These are phyloP conservation scores for Taphrina wiesneri DNA, from an alignment of 1,139 yeast species.

Conservation along the genomic window DNA sequence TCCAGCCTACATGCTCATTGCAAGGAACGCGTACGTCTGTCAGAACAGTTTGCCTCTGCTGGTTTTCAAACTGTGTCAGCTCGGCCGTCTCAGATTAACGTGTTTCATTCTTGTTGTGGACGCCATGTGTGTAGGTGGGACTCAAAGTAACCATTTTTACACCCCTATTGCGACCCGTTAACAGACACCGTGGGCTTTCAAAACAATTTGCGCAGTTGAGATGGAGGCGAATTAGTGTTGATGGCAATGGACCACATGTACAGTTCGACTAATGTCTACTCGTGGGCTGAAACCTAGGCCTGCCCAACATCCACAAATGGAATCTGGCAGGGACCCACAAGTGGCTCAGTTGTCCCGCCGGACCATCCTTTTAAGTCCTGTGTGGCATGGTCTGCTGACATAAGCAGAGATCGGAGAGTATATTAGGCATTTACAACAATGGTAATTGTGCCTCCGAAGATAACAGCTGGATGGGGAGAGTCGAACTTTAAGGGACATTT, in stretches of 20 bases:
- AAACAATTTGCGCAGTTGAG: too few species aligned
- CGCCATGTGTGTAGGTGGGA: too few species aligned
- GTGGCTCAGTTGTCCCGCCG: background rate
- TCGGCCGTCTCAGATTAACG: too few species aligned
- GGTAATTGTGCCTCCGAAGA: background rate
- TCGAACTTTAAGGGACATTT: background rate
- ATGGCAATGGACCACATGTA: background rate
- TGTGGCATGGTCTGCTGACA: background rate
- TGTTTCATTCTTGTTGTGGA: too few species aligned
- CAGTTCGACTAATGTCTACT: background rate
- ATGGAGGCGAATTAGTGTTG: too few species aligned
- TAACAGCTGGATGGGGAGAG: background rate
- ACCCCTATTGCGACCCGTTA: too few species aligned
- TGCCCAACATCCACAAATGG: background rate
- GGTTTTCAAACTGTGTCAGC: too few species aligned
- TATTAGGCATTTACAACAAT: background rate
- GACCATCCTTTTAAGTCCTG: background rate
- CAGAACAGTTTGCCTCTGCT: too few species aligned
- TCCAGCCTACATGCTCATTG: background rate
- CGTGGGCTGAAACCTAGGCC: background rate
- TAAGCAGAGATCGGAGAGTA: background rate
- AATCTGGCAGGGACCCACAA: background rate
- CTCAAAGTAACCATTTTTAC: too few species aligned
- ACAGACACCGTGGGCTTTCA: too few species aligned
- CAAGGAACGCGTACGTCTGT: too few species aligned